Evolutionary conservation across 2,329 filamentous ascomycete genomes (phyloP), one percentile per base, ranked within the genome.

Genomic region (Cladosporium cucumerinum): DNA sequence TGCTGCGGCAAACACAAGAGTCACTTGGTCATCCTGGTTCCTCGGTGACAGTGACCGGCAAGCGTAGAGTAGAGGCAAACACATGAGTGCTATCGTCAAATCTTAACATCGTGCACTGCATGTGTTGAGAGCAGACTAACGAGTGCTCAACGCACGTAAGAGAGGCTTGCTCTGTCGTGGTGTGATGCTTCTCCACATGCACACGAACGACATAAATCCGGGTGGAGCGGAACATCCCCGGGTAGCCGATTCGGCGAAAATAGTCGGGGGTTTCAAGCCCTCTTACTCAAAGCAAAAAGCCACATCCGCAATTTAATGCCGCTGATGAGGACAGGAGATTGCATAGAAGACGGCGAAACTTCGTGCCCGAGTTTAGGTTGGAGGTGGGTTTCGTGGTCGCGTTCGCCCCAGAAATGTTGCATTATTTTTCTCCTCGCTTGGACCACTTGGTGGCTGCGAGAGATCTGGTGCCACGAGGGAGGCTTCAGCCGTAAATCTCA

Each of bases 381-480:
- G n/a, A 46, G 51, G 25, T 12, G 32, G 12, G 3, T 23, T 28
- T 26, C 49, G 18, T 18, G 21, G 51, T 54, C 51, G 26, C 32
- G 32, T 32, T 30, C 51, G 51, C 28, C 32, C 51, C 51, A 28
- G 30, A 54, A 54, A 54, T 54, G 30, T 18, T 54, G 26, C 28
- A 46, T 46, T 54, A 21, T 54, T 28, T 32, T 51, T 54, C 16
- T 21, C 16, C 3, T 39, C 23, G 54, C 54, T 25, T 26, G n/a
- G 54, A 39, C 54, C 54, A 18, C 54, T 57, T 23, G 4, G 28
- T 57, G 54, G 54, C 54, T 39, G 32, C 54, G 7, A 57, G 21
- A 55, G 54, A 57, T 57, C 54, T 57, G 28, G 54, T 57, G 54
- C 54, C 54, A 57, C 54, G 54, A 57, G 54, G 54, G 8, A 46